Base-by-base conservation (phyloP, 371 early-diverging fungal genomes). In the Apophysomyces trapeziformis region DNA sequence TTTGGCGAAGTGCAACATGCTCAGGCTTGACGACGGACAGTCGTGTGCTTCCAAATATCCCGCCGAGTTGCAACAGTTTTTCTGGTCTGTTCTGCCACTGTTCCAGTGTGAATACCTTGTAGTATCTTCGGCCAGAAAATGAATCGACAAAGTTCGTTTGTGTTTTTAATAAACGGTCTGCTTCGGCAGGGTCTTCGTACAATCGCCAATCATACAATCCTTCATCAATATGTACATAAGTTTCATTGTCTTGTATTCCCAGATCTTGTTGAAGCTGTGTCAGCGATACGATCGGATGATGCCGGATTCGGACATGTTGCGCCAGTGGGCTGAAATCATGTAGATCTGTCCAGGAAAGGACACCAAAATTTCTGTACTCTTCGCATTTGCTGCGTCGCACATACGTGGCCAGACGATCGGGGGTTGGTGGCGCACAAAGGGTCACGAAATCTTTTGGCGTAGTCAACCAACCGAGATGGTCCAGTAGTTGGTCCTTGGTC, bases 171-270 rank as follows among this genome's bases (percentile, higher is more conserved):
- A 71, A n/a, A 5, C 63, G 46, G 8, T 50, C 14, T 7, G 69
- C 70, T n/a, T 61, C 41, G 16, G 64, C 65, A 13, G 59, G 39
- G 26, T 68, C 67, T 45, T 79, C 71, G 43, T 70, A 77, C 2
- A 82, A 63, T 5, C 72, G 54, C 79, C 79, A 82, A 54, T 79
- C 79, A 32, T 74, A 77, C 9, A 72, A 46, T 14, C 68, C 68
- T 13, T 38, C 39, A 46, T 82, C 82, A 36, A 66, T 57, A 18
- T 72, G 50, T 36, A 63, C 36, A 38, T 71, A 74, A 1, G 69
- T 70, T 36, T 78, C 74, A n/a, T 61, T n/a, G 6, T 68, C 68
- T 7, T 46, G 45, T 5, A 77, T n/a, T n/a, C 61, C 41, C 32
- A 75, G 61, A 21, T 66, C 56, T 12, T 61, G 5, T 41, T 67